A percentile compares a stretch with the other conserved stretches of the same genome.
Evolutionary conservation across 208 protist species (phyloP).

Genomic region (Herpetomonas samuelpessoai): DNA sequence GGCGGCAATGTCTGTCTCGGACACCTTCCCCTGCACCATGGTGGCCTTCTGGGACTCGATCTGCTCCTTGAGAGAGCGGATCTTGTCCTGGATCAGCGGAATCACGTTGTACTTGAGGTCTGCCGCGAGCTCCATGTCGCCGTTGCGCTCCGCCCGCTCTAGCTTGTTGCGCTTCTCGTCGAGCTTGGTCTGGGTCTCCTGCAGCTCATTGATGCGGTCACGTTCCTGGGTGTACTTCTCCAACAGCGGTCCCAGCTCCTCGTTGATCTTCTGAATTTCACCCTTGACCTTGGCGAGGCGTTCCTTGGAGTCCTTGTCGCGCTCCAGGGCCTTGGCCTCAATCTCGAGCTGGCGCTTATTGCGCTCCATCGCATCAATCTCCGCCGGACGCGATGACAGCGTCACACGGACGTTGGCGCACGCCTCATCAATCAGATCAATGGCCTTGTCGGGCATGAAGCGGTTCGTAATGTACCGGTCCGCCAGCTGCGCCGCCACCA

Average conservation of each 20-base stretch:
- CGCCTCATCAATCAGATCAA: constrained; percentile 98
- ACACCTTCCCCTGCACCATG: constrained; percentile 94
- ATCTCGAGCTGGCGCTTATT: constrained; percentile 87
- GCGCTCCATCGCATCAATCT: constrained; percentile 93
- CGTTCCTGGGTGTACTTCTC: constrained; percentile 85
- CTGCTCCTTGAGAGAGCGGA: constrained; percentile 69
- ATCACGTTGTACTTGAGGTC: constrained; percentile 97
- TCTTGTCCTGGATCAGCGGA: constrained; percentile 89
- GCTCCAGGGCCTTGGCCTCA: constrained; percentile 90
- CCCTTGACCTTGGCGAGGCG: constrained; percentile 68
- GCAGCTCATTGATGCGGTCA: constrained; percentile 81
- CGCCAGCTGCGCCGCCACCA: constrained; percentile 84
- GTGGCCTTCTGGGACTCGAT: constrained; percentile 72
- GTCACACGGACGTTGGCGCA: constrained; percentile 89
- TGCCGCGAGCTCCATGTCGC: constrained; percentile 89
- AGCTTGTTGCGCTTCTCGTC: constrained; percentile 91
- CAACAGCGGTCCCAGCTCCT: constrained; percentile 79
- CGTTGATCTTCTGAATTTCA: constrained; percentile 73
- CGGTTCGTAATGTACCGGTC: constrained; percentile 96
- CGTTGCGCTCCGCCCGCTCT: constrained; percentile 81
- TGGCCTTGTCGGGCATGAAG: constrained; percentile 98
- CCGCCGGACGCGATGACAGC: constrained; percentile 94
- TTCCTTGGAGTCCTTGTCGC: constrained; percentile 86
- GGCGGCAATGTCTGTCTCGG: constrained; percentile 91
- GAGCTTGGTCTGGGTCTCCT: constrained; percentile 82